These are phyloP conservation scores for Tolypocladium capitatum DNA, from an alignment of 2,329 filamentous ascomycete species.

Conservation along the genomic window DNA sequence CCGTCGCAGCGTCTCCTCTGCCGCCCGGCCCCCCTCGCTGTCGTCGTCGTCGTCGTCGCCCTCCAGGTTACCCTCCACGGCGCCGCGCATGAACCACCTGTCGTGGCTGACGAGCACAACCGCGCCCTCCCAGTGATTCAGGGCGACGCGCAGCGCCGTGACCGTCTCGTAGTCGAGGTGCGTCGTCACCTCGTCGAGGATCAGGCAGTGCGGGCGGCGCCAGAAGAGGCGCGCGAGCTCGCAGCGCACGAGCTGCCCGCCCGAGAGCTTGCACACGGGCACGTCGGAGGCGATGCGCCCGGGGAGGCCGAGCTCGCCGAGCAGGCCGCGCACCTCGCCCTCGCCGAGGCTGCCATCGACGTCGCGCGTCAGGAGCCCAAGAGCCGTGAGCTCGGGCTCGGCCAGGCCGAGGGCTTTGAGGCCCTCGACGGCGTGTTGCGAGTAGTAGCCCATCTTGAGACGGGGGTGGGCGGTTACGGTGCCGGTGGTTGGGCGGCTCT, in stretches of 20 bases:
- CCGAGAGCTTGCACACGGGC: constrained; percentile 59
- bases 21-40: constrained; percentile 21
- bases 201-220: constrained; percentile 54
- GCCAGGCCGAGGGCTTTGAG: constrained; percentile 41
- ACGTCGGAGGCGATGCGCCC: constrained; percentile 62
- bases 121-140: constrained; percentile 59
- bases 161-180: constrained; percentile 78
- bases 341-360: constrained; percentile 43
- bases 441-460: constrained; percentile 61
- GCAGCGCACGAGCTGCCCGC: constrained; percentile 58
- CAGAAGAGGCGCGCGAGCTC: constrained; percentile 59
- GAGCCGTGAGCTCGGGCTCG: constrained; percentile 45
- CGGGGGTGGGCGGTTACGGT: constrained; percentile 53
- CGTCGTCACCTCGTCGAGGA: constrained; percentile 73
- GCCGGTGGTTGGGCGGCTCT: constrained; percentile 44
- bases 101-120: constrained; percentile 72
- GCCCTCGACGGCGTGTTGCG: constrained; percentile 63
- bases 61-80: constrained; percentile 33
- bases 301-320: constrained; percentile 56
- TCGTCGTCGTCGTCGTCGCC: constrained; percentile 26
- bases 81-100: constrained; percentile 64
- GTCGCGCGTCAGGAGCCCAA: constrained; percentile 47
- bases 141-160: constrained; percentile 51
- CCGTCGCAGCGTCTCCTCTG: constrained; percentile 30
- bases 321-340: constrained; percentile 51